These are phyloP conservation scores for Metschnikowia gruessii DNA, from an alignment of 805 yeast species.

Conservation along the genomic window DNA sequence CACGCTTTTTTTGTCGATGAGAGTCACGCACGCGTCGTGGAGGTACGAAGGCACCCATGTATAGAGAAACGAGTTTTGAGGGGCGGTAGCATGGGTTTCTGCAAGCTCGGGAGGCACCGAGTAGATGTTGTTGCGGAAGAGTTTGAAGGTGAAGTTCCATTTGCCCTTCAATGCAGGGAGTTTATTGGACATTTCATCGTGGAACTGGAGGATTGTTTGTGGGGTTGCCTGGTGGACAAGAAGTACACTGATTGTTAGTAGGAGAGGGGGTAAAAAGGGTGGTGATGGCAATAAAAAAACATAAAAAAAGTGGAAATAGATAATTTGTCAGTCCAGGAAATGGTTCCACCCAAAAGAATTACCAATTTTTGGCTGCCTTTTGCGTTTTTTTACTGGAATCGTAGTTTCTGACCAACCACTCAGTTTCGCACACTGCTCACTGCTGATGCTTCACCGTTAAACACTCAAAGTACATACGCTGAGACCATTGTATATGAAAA, in stretches of 20 bases:
- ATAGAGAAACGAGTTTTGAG: constrained; percentile 46
- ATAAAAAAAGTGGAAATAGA: too few relatives aligned
- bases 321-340: too few relatives aligned
- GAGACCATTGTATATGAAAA: constrained; percentile 27
- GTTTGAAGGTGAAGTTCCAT: constrained; percentile 68
- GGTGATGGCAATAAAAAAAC: too few relatives aligned
- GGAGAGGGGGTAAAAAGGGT: background rate
- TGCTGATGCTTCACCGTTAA: too few relatives aligned
- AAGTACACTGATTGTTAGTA: constrained; percentile 28
- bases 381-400: too few relatives aligned
- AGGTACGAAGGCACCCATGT: constrained; percentile 51
- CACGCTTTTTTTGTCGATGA: constrained; percentile 42
- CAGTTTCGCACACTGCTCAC: too few relatives aligned
- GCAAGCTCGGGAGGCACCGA: constrained; percentile 41
- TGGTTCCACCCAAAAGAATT: too few relatives aligned
- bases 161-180: constrained; percentile 58
- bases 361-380: too few relatives aligned
- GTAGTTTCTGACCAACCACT: too few relatives aligned
- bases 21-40: constrained; percentile 45
- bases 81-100: constrained; percentile 27
- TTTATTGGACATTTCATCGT: constrained; percentile 67
- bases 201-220: constrained; percentile 62
- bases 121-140: constrained; percentile 62
- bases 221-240: constrained; percentile 46
- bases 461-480: constrained; percentile 31